Percentiles rank a stretch among this genome's conserved stretches.
Evolutionary conservation across 2,329 filamentous ascomycete species (phyloP).

Genomic region (Aspergillus puulaauensis): DNA sequence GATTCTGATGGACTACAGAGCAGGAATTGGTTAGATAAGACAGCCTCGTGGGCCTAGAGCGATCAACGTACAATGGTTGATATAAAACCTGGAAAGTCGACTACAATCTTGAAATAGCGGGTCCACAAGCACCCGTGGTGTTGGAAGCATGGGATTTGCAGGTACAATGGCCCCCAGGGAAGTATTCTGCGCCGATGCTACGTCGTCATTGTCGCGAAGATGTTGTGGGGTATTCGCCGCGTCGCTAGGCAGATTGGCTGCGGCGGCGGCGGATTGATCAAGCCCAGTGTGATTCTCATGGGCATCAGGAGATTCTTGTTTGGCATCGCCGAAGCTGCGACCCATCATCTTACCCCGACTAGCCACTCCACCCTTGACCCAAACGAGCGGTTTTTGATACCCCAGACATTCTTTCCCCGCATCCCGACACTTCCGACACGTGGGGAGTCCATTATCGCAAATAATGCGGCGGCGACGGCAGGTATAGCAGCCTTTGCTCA

Average conservation of each 20-base stretch:
- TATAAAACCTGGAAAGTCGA: conserved; percentile 46
- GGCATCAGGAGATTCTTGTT: conserved; percentile 5
- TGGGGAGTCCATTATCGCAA: conserved; percentile 44
- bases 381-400: conserved; percentile 43
- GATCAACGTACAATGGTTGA: conserved; percentile 43
- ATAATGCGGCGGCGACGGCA: conserved; percentile 46
- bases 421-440: conserved; percentile 44
- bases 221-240: not conserved
- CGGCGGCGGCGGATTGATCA: not conserved
- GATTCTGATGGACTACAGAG: conserved; percentile 33
- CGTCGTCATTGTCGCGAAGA: not conserved
- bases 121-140: conserved; percentile 45
- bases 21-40: conserved; percentile 17
- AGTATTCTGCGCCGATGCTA: not conserved
- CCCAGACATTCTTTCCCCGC: conserved; percentile 45
- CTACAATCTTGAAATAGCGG: conserved; percentile 49
- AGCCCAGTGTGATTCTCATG: not conserved
- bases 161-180: not conserved
- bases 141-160: conserved; percentile 22
- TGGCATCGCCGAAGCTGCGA: conserved; percentile 48
- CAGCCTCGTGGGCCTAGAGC: not conserved
- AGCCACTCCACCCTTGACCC: conserved; percentile 45
- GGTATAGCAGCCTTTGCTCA: conserved; percentile 45
- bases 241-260: not conserved
- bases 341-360: conserved; percentile 53